phyloP scores from a whole-genome alignment of 345 rosid species.

The Luvunga scandens region DNA sequence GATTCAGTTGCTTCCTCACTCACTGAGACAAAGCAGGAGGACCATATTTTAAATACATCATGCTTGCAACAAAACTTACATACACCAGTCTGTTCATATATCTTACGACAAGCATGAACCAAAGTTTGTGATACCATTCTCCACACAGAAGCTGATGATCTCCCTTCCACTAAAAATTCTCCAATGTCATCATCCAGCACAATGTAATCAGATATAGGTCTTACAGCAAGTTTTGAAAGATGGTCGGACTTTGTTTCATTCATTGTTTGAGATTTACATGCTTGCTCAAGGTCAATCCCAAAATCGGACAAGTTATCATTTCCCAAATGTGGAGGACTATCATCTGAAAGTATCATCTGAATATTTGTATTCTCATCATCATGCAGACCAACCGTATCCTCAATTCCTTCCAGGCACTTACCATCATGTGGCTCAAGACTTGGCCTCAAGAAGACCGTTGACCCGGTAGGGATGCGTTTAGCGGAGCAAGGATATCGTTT shows the following conservation, averaged over 20 bases:
- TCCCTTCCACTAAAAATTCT: conserved; percentile 33
- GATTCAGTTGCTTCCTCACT: conserved; percentile 9
- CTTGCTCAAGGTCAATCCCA: conserved; percentile 3
- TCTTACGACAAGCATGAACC: conserved; percentile 21
- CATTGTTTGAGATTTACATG: conserved; percentile 2
- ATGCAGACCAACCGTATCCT: neutral
- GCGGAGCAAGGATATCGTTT: conserved; percentile 33
- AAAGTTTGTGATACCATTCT: conserved; percentile 32
- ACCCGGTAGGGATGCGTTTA: conserved; percentile 25
- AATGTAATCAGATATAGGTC: neutral
- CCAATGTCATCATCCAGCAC: conserved; percentile 28
- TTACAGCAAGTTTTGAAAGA: neutral
- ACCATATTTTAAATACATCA: conserved; percentile 19
- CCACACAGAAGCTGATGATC: conserved; percentile 35
- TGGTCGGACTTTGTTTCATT: neutral
- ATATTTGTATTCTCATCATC: conserved; percentile 21
- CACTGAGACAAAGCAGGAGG: conserved; percentile 14
- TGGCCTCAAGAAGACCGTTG: conserved; percentile 25
- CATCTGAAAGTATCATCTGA: conserved; percentile 25
- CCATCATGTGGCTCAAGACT: neutral
- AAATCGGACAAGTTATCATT: conserved; percentile 5
- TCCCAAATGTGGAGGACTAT: conserved; percentile 28
- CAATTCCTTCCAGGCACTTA: neutral
- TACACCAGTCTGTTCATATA: conserved; percentile 20
- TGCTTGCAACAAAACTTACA: conserved; percentile 33